A percentile compares a stretch with the other conserved stretches of the same genome.
These are phyloP conservation scores for Elaphomyces granulatus DNA, from an alignment of 495 filamentous ascomycete genomes.

Conservation along the genomic window DNA sequence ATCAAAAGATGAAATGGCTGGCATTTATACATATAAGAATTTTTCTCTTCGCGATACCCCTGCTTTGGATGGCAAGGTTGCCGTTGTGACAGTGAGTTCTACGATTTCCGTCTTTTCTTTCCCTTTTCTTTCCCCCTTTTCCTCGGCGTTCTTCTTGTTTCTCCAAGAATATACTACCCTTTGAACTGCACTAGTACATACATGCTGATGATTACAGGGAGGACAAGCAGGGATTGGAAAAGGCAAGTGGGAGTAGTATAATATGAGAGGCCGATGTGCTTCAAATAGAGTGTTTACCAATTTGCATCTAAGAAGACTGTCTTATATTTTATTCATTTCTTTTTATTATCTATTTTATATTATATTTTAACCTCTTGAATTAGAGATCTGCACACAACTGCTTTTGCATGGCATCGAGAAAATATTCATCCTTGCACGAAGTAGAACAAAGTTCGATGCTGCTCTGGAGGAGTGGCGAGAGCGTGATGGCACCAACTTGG, in stretches of 20 bases:
- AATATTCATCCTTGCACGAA: conserved; percentile 23
- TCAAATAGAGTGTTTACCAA: no score
- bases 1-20: no score
- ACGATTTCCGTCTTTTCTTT: not conserved
- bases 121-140: no score
- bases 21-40: conserved; percentile 12
- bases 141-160: no score
- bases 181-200: no score
- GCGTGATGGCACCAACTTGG: conserved; percentile 6
- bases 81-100: conserved; percentile 22
- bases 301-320: no score
- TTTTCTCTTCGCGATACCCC: conserved; percentile 18
- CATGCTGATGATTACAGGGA: conserved; percentile 13
- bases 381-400: conserved; percentile 26
- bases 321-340: no score
- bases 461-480: conserved; percentile 15
- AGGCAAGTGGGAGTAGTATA: conserved; percentile 8
- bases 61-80: conserved; percentile 18
- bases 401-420: conserved; percentile 25
- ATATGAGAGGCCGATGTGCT: no score
- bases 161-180: no score
- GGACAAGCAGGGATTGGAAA: conserved; percentile 28
- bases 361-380: no score
- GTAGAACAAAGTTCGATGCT: conserved; percentile 10
- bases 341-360: no score